Percentiles rank a stretch among this genome's conserved stretches.
phyloP scores from a whole-genome alignment of 805 yeast genomes.

The Pichia sporocuriosa region DNA sequence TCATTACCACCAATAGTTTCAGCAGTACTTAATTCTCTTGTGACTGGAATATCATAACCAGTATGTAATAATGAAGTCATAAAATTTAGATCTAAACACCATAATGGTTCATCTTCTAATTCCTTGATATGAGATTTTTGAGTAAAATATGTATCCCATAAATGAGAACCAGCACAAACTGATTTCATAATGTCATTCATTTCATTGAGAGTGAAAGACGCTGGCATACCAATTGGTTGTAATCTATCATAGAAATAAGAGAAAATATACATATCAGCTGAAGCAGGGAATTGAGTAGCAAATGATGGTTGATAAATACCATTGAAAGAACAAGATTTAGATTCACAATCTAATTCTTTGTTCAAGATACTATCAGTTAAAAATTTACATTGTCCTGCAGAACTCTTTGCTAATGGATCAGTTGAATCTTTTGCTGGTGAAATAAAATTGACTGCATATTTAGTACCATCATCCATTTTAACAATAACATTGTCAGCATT shows the following conservation, averaged over 20 bases:
- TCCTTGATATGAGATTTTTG: slow-evolving; percentile 63
- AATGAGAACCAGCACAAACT: slow-evolving; percentile 77
- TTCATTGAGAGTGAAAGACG: slow-evolving; percentile 78
- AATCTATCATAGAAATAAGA: slow-evolving; percentile 95
- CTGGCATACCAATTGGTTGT: slow-evolving; percentile 91
- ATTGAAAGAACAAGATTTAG: slow-evolving; percentile 88
- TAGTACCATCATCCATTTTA: slow-evolving; percentile 35
- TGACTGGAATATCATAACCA: slow-evolving; percentile 93
- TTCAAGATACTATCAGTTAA: slow-evolving; percentile 77
- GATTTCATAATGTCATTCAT: slow-evolving; percentile 70
- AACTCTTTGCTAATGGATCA: slow-evolving; percentile 28
- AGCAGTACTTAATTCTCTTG: slow-evolving; percentile 88
- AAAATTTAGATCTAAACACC: slow-evolving; percentile 91
- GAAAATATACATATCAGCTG: slow-evolving; percentile 79
- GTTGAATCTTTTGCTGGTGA: slow-evolving; percentile 21
- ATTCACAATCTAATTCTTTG: slow-evolving; percentile 71
- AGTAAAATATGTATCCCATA: slow-evolving; percentile 62
- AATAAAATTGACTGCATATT: slow-evolving; percentile 30
- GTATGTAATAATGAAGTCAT: slow-evolving; percentile 85
- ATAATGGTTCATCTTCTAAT: slow-evolving; percentile 74
- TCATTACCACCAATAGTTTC: slow-evolving; percentile 83
- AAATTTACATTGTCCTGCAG: slow-evolving; percentile 80
- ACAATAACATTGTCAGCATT: slow-evolving; percentile 56
- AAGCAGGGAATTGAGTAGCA: slow-evolving; percentile 61
- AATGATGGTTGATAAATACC: slow-evolving; percentile 97